Base-by-base conservation (phyloP, 2,329 filamentous ascomycete genomes). In the Huntiella moniliformis region DNA sequence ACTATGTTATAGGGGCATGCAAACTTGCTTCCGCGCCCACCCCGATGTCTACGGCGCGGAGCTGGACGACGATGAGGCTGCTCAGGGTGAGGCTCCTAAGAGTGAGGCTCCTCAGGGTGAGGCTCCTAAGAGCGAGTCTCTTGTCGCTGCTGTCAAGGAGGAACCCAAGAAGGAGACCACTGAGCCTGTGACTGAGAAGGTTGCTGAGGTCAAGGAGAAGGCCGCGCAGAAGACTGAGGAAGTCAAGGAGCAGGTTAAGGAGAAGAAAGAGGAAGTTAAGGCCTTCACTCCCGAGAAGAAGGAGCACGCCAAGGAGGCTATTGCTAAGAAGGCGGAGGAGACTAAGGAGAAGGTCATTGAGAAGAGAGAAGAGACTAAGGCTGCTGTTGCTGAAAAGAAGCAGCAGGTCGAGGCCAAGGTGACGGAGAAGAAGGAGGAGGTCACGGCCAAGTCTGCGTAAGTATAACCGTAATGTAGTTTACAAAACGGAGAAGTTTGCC, bases 21-120 rank as follows among this genome's bases (percentile, higher is more conserved):
- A 96, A 67, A 80, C 88, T 56, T 98, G 91, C 68, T 98, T 98
- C 73, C 76, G 86, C 55, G 67, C 78, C 60, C 82, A 95, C 61
- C 91, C 91, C 15, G 91, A 96, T 38, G 71, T 95, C 50, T 98
- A 98, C 63, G 87, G 86, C 50, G 73, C 81, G 38, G 88, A 96
- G 60, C 68, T 95, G 13, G 79, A 82, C 32, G 81, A 86, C 41
- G 86, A 92, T 43, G 77, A 79, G 31, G 62, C 51, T 10, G 51
- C 51, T 15, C 18, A 52, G 41, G 57, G 57, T 33, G 60, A 56
- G 18, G 55, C 55, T 2, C 54, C 55, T 22, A n/a, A n/a, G n/a
- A n/a, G n/a, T 43, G 77, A 79, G 31, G 62, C 51, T 10, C 51
- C 51, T 15, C 18, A 52, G 41, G 57, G 57, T 33, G 60, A 56